Evolutionary conservation across 2,329 filamentous ascomycete species (phyloP).

Genomic region (Leptographium wingfieldii): DNA sequence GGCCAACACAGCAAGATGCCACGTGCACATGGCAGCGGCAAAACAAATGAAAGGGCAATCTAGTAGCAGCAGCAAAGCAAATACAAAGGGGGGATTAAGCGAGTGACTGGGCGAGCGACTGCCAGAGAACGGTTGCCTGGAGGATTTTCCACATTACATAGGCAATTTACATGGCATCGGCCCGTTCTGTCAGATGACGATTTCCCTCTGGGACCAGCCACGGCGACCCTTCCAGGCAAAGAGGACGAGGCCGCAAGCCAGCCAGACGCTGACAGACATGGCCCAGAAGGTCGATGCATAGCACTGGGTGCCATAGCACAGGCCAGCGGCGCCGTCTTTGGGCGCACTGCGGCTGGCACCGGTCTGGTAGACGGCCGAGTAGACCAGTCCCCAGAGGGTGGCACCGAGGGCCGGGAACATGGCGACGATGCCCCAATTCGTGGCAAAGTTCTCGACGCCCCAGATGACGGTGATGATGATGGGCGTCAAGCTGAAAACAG

Average conservation of each 20-base stretch:
- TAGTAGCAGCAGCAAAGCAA: neutral
- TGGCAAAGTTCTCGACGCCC: slow-evolving; percentile 97
- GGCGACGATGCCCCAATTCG: slow-evolving; percentile 92
- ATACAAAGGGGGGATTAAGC: neutral
- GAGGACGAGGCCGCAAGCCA: slow-evolving; percentile 58
- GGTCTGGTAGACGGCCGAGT: slow-evolving; percentile 66
- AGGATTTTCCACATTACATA: no score
- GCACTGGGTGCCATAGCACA: slow-evolving; percentile 74
- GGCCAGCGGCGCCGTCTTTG: slow-evolving; percentile 23
- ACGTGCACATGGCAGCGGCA: no score
- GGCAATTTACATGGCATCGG: no score
- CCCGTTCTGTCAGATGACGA: slow-evolving; percentile 39
- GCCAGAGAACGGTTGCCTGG: no score
- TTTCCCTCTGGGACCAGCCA: slow-evolving; percentile 65
- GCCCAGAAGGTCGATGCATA: slow-evolving; percentile 79
- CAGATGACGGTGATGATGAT: slow-evolving; percentile 95
- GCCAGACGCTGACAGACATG: slow-evolving; percentile 67
- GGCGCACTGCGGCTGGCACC: neutral
- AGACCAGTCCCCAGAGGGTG: slow-evolving; percentile 83
- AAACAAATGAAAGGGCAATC: neutral
- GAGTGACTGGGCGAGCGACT: no score
- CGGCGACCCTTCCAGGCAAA: slow-evolving; percentile 70
- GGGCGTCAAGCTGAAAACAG: slow-evolving; percentile 76
- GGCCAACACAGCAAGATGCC: no score
- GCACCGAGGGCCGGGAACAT: slow-evolving; percentile 83